Evolutionary conservation across 2,329 filamentous ascomycete genomes (phyloP).

Genomic region (Diaporthe sp.): DNA sequence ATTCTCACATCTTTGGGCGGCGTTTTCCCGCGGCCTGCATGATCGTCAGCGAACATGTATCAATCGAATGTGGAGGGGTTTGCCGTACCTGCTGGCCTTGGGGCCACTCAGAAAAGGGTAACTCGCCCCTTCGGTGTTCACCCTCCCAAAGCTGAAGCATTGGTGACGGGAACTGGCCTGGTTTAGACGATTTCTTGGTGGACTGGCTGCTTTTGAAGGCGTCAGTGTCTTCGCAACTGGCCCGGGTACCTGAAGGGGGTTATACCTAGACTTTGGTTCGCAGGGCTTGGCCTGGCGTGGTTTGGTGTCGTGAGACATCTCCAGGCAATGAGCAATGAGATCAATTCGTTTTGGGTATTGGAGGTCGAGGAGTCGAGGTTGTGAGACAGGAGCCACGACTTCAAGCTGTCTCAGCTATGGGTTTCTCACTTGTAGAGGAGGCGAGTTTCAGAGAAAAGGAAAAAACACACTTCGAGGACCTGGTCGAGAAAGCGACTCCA

Average conservation of each 20-base stretch:
- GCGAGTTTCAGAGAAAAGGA: constrained; percentile 4
- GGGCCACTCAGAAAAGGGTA: constrained; percentile 33
- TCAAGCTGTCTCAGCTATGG: constrained; percentile 6
- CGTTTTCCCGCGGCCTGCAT: constrained; percentile 19
- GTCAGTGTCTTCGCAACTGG: constrained; percentile 4
- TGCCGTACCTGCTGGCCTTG: constrained; percentile 14
- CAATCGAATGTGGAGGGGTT: neutral
- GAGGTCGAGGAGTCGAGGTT: neutral
- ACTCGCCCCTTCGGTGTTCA: constrained; percentile 28
- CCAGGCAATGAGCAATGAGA: neutral
- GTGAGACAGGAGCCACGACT: constrained; percentile 14
- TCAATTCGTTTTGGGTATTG: constrained; percentile 1
- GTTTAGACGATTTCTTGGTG: neutral
- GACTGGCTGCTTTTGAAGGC: neutral
- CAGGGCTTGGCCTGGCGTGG: constrained; percentile 21
- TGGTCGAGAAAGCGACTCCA: constrained; percentile 1
- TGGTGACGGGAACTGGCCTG: constrained; percentile 20
- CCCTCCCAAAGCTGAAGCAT: constrained; percentile 41
- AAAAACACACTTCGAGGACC: constrained; percentile 29
- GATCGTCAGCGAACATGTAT: constrained; percentile 6
- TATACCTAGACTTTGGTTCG: constrained; percentile 32
- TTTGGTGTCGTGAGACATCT: constrained; percentile 39
- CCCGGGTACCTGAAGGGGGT: neutral
- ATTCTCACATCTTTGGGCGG: constrained; percentile 4
- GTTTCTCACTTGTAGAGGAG: constrained; percentile 16